Evolutionary conservation across 2,329 filamentous ascomycete species (phyloP), one percentile per base, ranked within the genome.

Genomic region (Metarhizium sp.): DNA sequence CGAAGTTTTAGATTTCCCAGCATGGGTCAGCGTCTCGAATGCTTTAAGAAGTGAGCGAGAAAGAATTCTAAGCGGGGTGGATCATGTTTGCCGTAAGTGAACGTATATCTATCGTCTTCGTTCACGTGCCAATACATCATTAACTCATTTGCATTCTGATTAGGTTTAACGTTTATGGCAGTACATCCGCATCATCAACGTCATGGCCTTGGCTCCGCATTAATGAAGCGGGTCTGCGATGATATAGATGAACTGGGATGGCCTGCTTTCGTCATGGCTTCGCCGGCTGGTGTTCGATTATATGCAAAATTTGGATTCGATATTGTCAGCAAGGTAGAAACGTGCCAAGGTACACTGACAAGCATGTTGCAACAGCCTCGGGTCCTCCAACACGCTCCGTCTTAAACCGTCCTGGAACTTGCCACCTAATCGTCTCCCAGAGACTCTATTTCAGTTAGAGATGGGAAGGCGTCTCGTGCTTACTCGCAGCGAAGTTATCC

Each of bases 291-390:
- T 11, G 54, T 55, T 47, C 16, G 54, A 4, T 30, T 55, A 16
- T 55, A 55, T 43, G 18, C 20, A 34, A 34, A 34, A 4, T 55
- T 55, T 36, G 54, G 49, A 2, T 55, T 55, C 42, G 43, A 55
- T 34, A 42, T 52, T 6, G 32, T 34, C 10, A 1, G 32, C 32
- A 34, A 11, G 32, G 10, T 34, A 34, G 25, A 52, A 49, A 47
- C 50, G 16, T 13, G 20, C 8, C 10, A 48, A 32, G 54, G 54
- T 1, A 20, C 34, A 36, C 30, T 55, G 8, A 52, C 40, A 11
- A 25, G 43, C 43, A 46, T 46, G 43, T 25, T 46, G 10, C 43
- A 18, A 25, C 40, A 13, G 40, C n/a, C 40, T 6, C 40, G 40
- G 10, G 10, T 34, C 6, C 32, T 34, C 7, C 3, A 25, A 1